Conservation (phyloP, 306 rosid genomes). For the Quercus variabilis region DNA sequence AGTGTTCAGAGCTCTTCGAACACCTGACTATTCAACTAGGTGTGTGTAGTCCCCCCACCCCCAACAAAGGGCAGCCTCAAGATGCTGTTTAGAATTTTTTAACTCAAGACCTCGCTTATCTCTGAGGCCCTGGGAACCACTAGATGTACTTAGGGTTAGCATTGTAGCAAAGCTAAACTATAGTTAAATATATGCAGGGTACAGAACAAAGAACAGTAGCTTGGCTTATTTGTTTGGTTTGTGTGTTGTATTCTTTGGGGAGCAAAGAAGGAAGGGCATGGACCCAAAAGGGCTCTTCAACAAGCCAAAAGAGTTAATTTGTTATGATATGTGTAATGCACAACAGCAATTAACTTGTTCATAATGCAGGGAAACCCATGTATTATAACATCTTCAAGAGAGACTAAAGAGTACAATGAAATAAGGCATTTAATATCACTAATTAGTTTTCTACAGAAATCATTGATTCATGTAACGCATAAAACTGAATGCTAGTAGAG, state of each 20-base stretch:
- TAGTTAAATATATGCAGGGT: not conserved
- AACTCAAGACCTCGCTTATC: too few species aligned
- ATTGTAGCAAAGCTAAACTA: not conserved
- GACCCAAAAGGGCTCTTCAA: not conserved
- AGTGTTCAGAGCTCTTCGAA: too few species aligned
- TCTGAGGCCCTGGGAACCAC: too few species aligned
- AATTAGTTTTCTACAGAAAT: not conserved
- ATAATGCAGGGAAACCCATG: not conserved
- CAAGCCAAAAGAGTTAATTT: not conserved
- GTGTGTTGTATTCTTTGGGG: not conserved
- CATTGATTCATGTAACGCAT: slow-evolving; percentile 11
- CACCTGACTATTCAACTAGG: too few species aligned
- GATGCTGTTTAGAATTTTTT: too few species aligned
- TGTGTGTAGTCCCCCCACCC: too few species aligned
- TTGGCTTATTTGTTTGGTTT: not conserved
- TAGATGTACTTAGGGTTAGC: not conserved
- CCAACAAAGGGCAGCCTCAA: too few species aligned
- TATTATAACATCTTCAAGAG: not conserved
- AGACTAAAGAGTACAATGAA: too few species aligned
- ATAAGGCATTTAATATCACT: too few species aligned
- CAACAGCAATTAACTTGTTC: not conserved
- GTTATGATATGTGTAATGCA: not conserved
- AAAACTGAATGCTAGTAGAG: not conserved
- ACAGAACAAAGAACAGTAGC: not conserved
- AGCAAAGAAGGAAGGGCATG: not conserved